Evolutionary conservation across 1,284 basidiomycete species (phyloP).

Genomic region (Sanghuangporus weigelae): DNA sequence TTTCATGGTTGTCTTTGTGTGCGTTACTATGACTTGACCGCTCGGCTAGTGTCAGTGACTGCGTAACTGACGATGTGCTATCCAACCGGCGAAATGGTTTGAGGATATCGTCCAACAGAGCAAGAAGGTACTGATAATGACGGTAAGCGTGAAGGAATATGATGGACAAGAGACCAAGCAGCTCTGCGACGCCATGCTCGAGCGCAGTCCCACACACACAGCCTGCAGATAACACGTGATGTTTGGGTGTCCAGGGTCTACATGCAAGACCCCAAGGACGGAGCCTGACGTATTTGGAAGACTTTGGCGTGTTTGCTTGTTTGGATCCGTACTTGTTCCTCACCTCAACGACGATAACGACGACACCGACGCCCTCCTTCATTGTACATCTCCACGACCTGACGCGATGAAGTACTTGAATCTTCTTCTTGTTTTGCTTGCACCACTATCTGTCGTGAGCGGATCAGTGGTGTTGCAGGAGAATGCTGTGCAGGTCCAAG

Average conservation of each 20-base stretch:
- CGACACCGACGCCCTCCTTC: background rate
- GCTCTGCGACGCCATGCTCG: background rate
- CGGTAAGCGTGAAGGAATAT: background rate
- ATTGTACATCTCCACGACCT: background rate
- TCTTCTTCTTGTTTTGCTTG: slow-evolving; percentile 7
- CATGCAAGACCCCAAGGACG: background rate
- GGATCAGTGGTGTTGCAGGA: slow-evolving; percentile 30
- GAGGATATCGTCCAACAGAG: background rate
- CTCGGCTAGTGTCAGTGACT: background rate
- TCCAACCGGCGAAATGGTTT: too few relatives aligned
- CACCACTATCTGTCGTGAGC: slow-evolving; percentile 10
- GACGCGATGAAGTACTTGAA: slow-evolving; percentile 6
- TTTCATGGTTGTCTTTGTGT: slow-evolving; percentile 36
- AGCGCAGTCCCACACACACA: background rate
- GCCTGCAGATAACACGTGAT: background rate
- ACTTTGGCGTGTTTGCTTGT: background rate
- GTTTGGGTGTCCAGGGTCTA: background rate
- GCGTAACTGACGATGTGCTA: background rate
- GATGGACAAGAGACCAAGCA: background rate
- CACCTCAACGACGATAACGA: slow-evolving; percentile 1
- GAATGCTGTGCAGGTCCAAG: slow-evolving; percentile 30
- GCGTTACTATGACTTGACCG: background rate
- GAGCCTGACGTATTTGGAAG: background rate
- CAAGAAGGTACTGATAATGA: background rate
- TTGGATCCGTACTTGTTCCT: slow-evolving; percentile 1